Percentiles rank a stretch among this genome's conserved stretches.
These are phyloP conservation scores for Citrus hindsii DNA, from an alignment of 345 rosid species.

Conservation along the genomic window DNA sequence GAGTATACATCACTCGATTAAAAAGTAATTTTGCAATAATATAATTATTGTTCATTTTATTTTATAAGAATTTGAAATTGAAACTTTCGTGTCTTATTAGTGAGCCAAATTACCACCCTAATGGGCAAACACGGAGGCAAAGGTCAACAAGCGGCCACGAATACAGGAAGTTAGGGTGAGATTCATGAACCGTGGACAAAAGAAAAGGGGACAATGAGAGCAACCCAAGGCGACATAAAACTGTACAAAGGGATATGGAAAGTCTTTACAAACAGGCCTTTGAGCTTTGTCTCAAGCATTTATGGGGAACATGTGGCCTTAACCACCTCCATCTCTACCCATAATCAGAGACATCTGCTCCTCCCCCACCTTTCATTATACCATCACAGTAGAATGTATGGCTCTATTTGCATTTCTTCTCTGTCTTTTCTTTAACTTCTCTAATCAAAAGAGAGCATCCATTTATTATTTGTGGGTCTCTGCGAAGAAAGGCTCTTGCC, in stretches of 20 bases:
- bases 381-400: neutral
- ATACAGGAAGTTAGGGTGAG: conserved; percentile 23
- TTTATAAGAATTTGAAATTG: too few species aligned
- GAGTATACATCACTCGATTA: too few species aligned
- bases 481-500: too few species aligned
- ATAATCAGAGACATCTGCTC: neutral
- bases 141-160: conserved; percentile 41
- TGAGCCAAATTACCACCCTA: neutral
- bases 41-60: too few species aligned
- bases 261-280: conserved; percentile 18
- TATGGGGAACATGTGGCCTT: conserved; percentile 49
- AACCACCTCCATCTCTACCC: conserved; percentile 32
- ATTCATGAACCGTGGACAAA: conserved; percentile 30
- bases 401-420: neutral
- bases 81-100: too few species aligned
- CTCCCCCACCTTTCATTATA: conserved; percentile 9
- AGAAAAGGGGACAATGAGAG: conserved; percentile 38
- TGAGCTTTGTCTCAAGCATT: conserved; percentile 40
- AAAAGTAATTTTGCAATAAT: too few species aligned
- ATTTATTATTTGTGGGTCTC: neutral
- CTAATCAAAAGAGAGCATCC: neutral
- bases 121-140: neutral
- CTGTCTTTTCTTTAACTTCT: neutral
- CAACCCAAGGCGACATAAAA: conserved; percentile 42
- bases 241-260: conserved; percentile 30